Evolutionary conservation across 768 basidiomycete species (phyloP).

Genomic region (Coprinellus micaceus): DNA sequence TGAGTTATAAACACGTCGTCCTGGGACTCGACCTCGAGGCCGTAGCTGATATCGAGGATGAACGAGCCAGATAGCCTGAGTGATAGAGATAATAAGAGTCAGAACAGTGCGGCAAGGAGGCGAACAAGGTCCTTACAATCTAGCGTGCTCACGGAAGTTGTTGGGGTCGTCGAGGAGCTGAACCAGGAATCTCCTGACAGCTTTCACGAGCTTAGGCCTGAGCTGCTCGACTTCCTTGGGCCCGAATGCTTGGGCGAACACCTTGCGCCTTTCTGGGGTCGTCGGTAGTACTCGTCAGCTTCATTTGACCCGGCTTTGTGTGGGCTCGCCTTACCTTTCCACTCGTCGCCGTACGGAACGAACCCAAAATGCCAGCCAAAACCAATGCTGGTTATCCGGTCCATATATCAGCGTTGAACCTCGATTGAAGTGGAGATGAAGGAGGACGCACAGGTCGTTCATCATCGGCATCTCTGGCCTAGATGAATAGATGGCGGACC

Average conservation of each 20-base stretch:
- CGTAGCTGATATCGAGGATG: not conserved
- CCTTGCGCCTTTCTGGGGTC: not conserved
- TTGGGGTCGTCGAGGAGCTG: not conserved
- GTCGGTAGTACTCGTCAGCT: not conserved
- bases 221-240: not conserved
- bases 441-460: not conserved
- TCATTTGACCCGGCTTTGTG: not conserved
- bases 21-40: not conserved
- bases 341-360: not conserved
- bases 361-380: not conserved
- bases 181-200: not conserved
- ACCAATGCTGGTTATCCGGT: not conserved
- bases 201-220: not conserved
- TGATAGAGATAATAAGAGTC: not conserved
- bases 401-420: not conserved
- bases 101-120: not conserved
- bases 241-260: not conserved
- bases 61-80: not conserved
- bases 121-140: not conserved
- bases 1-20: constrained; percentile 25
- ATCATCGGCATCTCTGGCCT: constrained; percentile 4
- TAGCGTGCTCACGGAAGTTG: not conserved
- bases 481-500: constrained; percentile 14
- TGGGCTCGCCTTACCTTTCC: not conserved
- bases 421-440: too few species aligned